phyloP scores from a whole-genome alignment of 371 early-diverging fungal species.

The Dinochytrium kinnereticum region DNA sequence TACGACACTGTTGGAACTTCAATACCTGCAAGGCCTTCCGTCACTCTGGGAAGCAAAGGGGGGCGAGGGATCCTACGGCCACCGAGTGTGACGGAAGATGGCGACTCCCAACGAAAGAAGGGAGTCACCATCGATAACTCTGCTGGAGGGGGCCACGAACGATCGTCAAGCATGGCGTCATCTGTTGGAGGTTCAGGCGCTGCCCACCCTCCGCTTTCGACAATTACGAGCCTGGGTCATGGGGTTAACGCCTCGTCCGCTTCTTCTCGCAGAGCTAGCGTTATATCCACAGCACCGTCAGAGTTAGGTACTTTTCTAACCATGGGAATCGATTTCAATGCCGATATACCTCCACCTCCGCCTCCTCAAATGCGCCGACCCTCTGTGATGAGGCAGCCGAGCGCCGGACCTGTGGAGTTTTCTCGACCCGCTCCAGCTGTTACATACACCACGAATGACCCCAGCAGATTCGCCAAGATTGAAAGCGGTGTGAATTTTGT shows the following conservation, averaged over 20 bases:
- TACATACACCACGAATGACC: conserved; percentile 2
- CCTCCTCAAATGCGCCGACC: conserved; percentile 1
- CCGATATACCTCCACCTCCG: not conserved
- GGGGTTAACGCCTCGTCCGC: not conserved
- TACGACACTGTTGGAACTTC: not conserved
- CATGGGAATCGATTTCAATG: conserved; percentile 9
- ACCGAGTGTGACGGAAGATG: not conserved
- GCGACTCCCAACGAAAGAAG: not conserved
- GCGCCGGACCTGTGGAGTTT: conserved; percentile 5
- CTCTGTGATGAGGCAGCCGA: not conserved
- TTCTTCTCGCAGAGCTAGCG: conserved; percentile 8
- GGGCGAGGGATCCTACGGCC: not conserved
- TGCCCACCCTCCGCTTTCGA: not conserved
- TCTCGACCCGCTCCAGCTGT: too few species aligned
- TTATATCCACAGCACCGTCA: not conserved
- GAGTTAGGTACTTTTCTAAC: conserved; percentile 17
- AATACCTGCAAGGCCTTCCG: not conserved
- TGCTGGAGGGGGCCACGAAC: not conserved
- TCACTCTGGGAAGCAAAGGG: not conserved
- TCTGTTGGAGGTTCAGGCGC: not conserved
- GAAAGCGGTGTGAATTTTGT: not conserved
- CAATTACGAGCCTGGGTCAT: not conserved
- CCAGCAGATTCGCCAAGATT: conserved; percentile 1
- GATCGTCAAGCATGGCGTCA: not conserved
- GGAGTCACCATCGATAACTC: not conserved